phyloP scores from a whole-genome alignment of 805 yeast species.

The Yamadazyma philogaea region DNA sequence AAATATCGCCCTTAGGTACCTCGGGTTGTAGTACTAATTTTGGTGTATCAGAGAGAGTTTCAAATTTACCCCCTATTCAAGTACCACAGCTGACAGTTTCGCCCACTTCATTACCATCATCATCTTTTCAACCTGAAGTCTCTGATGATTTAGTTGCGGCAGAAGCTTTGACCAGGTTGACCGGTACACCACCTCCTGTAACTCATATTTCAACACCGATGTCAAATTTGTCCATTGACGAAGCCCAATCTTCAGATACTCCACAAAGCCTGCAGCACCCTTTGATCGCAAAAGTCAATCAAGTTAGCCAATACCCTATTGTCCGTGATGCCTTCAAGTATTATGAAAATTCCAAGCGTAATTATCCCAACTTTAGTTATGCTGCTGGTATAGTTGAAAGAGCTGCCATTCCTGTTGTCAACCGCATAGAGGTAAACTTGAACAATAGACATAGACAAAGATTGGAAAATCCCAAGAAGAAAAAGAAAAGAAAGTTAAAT shows the following conservation, averaged over 20 bases:
- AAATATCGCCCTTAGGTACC: neutral
- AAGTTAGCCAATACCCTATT: slow-evolving; percentile 39
- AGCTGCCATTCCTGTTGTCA: slow-evolving; percentile 54
- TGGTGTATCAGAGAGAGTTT: neutral
- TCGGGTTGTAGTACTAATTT: neutral
- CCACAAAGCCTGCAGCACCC: slow-evolving; percentile 27
- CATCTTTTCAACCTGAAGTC: neutral
- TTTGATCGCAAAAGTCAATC: slow-evolving; percentile 34
- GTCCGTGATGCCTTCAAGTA: slow-evolving; percentile 49
- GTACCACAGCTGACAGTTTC: slow-evolving; percentile 1
- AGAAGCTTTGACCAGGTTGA: slow-evolving; percentile 39
- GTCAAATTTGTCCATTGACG: slow-evolving; percentile 9
- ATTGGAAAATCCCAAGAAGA: slow-evolving; percentile 15
- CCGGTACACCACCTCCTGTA: slow-evolving; percentile 16
- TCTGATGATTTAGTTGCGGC: slow-evolving; percentile 24
- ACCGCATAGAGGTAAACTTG: slow-evolving; percentile 44
- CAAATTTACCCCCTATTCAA: slow-evolving; percentile 8
- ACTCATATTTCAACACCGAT: slow-evolving; percentile 10
- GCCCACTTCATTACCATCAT: neutral
- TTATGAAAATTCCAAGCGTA: slow-evolving; percentile 45
- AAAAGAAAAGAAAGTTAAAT: slow-evolving; percentile 13
- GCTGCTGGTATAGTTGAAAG: slow-evolving; percentile 60
- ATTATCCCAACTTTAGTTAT: slow-evolving; percentile 49
- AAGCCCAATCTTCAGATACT: neutral
- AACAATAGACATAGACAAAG: slow-evolving; percentile 34